Evolutionary conservation across 2,329 filamentous ascomycete species (phyloP).

Genomic region (Chaetomium sp.): DNA sequence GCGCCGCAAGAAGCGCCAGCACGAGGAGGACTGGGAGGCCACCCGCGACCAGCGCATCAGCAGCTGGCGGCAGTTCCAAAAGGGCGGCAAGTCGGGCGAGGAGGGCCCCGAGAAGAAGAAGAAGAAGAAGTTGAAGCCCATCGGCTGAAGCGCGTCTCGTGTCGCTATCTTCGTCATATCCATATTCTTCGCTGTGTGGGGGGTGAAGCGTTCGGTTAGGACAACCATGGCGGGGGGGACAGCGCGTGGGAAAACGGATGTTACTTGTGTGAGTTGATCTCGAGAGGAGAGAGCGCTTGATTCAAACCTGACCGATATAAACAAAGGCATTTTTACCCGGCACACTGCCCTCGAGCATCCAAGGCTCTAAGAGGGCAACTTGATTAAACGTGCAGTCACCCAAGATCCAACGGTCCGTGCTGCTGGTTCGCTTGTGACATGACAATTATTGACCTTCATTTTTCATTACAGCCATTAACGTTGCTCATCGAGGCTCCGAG

Average conservation of each 20-base stretch:
- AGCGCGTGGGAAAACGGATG: neutral
- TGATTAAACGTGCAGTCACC: neutral
- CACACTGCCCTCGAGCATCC: neutral
- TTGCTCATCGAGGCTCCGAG: neutral
- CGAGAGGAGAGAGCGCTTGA: conserved; percentile 1
- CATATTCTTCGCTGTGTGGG: neutral
- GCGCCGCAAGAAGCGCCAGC: conserved; percentile 83
- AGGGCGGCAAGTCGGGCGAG: conserved; percentile 59
- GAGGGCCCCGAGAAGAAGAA: conserved; percentile 56
- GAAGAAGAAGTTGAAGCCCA: conserved; percentile 71
- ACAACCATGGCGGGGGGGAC: neutral
- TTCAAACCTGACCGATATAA: conserved; percentile 13
- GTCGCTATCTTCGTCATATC: neutral
- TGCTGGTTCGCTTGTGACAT: conserved; percentile 3
- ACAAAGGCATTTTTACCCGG: neutral
- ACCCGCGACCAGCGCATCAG: conserved; percentile 88
- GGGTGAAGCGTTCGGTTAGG: neutral
- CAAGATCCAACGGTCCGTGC: conserved; percentile 5
- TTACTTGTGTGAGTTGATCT: neutral
- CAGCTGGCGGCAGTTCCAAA: conserved; percentile 92
- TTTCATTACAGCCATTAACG: conserved; percentile 3
- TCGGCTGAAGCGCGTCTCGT: conserved; percentile 47
- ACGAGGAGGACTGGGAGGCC: conserved; percentile 94
- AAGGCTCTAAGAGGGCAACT: neutral
- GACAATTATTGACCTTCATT: conserved; percentile 4